phyloP scores from a whole-genome alignment of 2,329 filamentous ascomycete species.

The Trichoderma semiorbis region DNA sequence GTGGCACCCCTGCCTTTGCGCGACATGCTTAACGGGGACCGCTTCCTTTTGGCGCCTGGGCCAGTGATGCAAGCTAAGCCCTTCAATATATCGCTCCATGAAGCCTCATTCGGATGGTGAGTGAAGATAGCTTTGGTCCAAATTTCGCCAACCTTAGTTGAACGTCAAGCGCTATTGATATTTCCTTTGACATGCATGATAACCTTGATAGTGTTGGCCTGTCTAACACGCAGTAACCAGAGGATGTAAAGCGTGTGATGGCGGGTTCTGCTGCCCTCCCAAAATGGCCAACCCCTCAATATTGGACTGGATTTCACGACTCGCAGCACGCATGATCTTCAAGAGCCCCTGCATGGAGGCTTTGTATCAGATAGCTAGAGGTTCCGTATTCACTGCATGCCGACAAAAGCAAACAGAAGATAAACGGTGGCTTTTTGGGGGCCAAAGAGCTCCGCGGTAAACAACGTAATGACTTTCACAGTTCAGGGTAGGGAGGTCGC shows the following conservation, averaged over 20 bases:
- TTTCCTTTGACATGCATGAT: neutral
- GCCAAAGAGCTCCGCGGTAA: neutral
- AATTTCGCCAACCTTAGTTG: neutral
- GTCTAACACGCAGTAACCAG: neutral
- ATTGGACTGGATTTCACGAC: neutral
- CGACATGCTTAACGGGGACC: constrained; percentile 2
- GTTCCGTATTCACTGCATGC: neutral
- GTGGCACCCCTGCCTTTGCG: neutral
- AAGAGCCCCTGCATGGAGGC: neutral
- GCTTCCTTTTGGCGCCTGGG: neutral
- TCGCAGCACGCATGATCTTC: neutral
- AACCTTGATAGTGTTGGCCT: neutral
- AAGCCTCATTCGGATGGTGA: constrained; percentile 4
- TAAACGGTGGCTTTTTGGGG: neutral
- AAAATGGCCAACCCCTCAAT: neutral
- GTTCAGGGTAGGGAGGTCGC: neutral
- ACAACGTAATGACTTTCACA: neutral
- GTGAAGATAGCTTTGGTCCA: neutral
- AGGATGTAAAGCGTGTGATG: neutral
- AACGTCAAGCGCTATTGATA: neutral
- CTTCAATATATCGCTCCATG: constrained; percentile 7
- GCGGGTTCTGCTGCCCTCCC: neutral
- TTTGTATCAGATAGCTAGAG: neutral
- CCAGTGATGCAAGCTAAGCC: neutral
- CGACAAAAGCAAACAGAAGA: neutral